Evolutionary conservation across 2,329 filamentous ascomycete species (phyloP).

Genomic region (Hymenotorrendiella dingleyae): DNA sequence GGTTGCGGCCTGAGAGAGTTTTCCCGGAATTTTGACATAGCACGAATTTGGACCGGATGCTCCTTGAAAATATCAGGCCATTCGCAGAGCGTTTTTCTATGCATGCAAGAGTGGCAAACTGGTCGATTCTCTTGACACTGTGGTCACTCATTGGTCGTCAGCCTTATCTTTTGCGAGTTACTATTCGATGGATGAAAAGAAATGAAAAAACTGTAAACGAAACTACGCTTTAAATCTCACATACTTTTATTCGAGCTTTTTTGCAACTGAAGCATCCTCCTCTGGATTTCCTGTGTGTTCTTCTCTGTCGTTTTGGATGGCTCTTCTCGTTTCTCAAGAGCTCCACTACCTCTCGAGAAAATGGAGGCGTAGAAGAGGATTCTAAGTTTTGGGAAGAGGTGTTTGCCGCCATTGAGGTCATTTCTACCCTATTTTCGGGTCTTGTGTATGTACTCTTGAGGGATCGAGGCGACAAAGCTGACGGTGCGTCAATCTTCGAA

Average conservation of each 20-base stretch:
- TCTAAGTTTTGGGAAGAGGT: too few species aligned
- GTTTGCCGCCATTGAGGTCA: too few species aligned
- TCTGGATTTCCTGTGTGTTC: constrained; percentile 59
- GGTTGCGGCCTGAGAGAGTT: constrained; percentile 18
- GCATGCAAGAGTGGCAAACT: constrained; percentile 57
- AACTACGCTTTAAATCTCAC: background rate
- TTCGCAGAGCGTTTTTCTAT: constrained; percentile 57
- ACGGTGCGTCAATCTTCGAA: too few species aligned
- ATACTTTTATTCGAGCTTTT: constrained; percentile 56
- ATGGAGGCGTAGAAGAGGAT: too few species aligned
- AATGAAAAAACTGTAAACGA: background rate
- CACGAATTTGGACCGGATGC: constrained; percentile 17
- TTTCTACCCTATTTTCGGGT: too few species aligned
- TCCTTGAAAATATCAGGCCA: constrained; percentile 43
- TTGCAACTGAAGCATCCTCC: constrained; percentile 65
- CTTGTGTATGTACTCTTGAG: too few species aligned
- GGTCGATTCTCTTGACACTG: constrained; percentile 61
- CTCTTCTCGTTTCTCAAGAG: too few species aligned
- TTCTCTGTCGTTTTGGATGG: constrained; percentile 11
- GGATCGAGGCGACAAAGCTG: too few species aligned
- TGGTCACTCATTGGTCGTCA: background rate
- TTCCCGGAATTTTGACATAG: constrained; percentile 12
- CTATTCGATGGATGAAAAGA: background rate
- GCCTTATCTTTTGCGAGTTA: background rate
- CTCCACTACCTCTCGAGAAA: too few species aligned